Percentiles rank a stretch among this genome's conserved stretches.
phyloP scores from a whole-genome alignment of 306 rosid genomes.

The Vigna hirtella region DNA sequence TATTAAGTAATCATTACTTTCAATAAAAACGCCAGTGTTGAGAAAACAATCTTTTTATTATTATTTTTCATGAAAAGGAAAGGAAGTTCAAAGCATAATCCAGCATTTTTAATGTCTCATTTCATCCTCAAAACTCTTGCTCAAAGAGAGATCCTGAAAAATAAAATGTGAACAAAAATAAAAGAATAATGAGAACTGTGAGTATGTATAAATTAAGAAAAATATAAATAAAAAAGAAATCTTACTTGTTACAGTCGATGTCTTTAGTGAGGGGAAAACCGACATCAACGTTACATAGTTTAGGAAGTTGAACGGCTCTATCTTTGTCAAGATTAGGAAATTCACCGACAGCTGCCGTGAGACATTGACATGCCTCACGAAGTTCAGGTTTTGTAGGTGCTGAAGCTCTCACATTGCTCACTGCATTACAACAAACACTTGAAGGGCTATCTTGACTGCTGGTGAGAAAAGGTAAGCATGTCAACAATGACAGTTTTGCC shows the following conservation, averaged over 20 bases:
- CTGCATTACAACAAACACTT: conserved; percentile 11
- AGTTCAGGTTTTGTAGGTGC: conserved; percentile 6
- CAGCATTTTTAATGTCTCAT: no score
- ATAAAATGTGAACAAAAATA: neutral
- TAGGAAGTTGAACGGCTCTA: conserved; percentile 31
- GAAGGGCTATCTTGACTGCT: neutral
- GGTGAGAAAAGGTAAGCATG: conserved; percentile 41
- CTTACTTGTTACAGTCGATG: conserved; percentile 36
- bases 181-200: neutral
- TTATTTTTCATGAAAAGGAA: no score
- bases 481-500: neutral
- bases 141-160: neutral
- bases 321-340: neutral
- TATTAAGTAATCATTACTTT: no score
- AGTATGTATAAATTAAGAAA: neutral
- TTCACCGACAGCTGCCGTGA: neutral
- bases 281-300: conserved; percentile 22
- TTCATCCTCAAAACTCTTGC: neutral
- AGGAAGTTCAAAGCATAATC: no score
- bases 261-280: conserved; percentile 31
- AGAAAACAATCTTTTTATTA: no score
- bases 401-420: neutral
- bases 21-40: no score
- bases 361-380: conserved; percentile 45
- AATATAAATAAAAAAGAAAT: neutral